Percentiles rank a stretch among this genome's conserved stretches.
phyloP scores from a whole-genome alignment of 805 yeast genomes.

The Hanseniaspora pseudoguilliermondii region DNA sequence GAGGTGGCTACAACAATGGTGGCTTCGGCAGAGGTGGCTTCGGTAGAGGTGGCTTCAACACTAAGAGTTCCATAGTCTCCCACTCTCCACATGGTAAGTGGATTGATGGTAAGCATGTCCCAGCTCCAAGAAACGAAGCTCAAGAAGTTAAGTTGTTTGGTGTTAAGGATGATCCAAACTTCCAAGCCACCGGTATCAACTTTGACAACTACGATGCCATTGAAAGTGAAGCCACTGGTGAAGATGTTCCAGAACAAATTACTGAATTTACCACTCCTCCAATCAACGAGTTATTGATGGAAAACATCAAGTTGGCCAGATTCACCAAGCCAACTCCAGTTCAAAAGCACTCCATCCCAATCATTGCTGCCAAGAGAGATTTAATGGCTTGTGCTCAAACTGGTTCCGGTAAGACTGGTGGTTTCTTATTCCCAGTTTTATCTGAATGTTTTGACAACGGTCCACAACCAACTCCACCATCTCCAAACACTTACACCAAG shows the following conservation, averaged over 20 bases:
- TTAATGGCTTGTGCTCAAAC: conserved; percentile 97
- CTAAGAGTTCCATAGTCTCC: conserved; percentile 19
- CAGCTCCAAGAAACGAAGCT: conserved; percentile 57
- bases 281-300: conserved; percentile 69
- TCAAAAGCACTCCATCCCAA: conserved; percentile 86
- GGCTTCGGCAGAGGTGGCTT: conserved; percentile 22
- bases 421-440: conserved; percentile 94
- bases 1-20: conserved; percentile 28
- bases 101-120: conserved; percentile 77
- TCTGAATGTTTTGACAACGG: conserved; percentile 83
- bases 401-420: conserved; percentile 99
- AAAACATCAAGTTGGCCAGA: conserved; percentile 76
- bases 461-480: conserved; percentile 48
- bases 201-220: conserved; percentile 97
- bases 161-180: conserved; percentile 45
- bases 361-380: conserved; percentile 78
- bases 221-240: conserved; percentile 96
- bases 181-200: conserved; percentile 93
- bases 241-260: conserved; percentile 87
- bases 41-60: conserved; percentile 22
- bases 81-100: conserved; percentile 56
- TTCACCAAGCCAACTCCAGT: conserved; percentile 95
- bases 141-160: conserved; percentile 79
- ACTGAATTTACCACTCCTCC: conserved; percentile 83
- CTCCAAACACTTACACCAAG: conserved; percentile 38